phyloP scores from a whole-genome alignment of 768 basidiomycete genomes.

The Tulasnella calospora region DNA sequence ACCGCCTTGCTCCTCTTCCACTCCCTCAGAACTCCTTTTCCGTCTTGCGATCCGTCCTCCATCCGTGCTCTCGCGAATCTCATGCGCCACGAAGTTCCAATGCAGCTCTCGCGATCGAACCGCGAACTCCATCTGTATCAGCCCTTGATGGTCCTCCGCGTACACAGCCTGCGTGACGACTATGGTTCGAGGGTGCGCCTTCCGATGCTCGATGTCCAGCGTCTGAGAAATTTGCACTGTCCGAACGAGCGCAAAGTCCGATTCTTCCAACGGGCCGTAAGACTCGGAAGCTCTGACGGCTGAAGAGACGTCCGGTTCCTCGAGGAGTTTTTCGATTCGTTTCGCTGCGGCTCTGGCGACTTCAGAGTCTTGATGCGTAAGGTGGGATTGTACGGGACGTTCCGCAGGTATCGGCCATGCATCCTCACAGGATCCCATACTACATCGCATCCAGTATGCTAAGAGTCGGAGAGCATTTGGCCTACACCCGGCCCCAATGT shows the following conservation, averaged over 20 bases:
- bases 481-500: not conserved
- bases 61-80: not conserved
- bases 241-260: not conserved
- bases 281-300: not conserved
- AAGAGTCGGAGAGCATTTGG: not conserved
- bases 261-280: not conserved
- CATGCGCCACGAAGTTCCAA: not conserved
- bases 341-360: not conserved
- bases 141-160: not conserved
- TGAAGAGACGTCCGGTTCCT: not conserved
- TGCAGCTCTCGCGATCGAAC: not conserved
- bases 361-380: not conserved
- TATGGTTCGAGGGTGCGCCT: not conserved
- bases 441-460: constrained; percentile 12
- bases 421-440: constrained; percentile 7
- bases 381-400: not conserved
- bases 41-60: not conserved
- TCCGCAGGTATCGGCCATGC: not conserved
- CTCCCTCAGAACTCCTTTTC: not conserved
- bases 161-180: not conserved
- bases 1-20: not conserved
- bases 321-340: not conserved
- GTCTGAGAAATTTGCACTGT: not conserved
- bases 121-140: not conserved
- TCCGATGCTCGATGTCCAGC: not conserved